These are phyloP conservation scores for Aspergillus wentii DNA, from an alignment of 495 filamentous ascomycete genomes.

Conservation along the genomic window DNA sequence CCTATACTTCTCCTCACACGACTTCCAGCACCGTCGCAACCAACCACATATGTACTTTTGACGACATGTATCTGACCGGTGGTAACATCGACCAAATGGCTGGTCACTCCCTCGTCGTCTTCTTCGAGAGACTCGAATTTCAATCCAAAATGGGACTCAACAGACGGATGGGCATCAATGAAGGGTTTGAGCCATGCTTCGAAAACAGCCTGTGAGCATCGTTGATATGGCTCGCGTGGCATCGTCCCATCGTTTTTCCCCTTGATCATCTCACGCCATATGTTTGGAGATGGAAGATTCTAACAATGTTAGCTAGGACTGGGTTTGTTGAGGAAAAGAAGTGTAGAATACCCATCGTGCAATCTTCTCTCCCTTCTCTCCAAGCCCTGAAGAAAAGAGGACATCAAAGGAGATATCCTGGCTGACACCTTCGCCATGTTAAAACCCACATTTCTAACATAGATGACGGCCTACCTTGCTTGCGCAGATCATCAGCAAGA, in stretches of 20 bases:
- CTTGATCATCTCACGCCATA: conserved; percentile 5
- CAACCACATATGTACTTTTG: conserved; percentile 15
- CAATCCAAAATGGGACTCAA: conserved; percentile 8
- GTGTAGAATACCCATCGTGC: too few species aligned
- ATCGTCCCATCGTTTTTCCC: conserved; percentile 8
- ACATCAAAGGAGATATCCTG: too few species aligned
- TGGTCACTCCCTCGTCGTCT: conserved; percentile 6
- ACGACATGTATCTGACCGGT: conserved; percentile 5
- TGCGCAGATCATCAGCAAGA: conserved; percentile 17
- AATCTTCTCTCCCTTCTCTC: too few species aligned
- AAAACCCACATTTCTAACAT: too few species aligned
- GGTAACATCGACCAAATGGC: conserved; percentile 8
- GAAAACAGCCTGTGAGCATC: conserved; percentile 18
- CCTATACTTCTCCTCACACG: conserved; percentile 12
- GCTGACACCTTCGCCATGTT: too few species aligned
- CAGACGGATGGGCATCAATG: conserved; percentile 1
- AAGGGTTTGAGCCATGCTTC: conserved; percentile 13
- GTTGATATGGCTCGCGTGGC: conserved; percentile 10
- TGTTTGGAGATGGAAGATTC: conserved; percentile 2
- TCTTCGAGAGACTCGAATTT: conserved; percentile 12
- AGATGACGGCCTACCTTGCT: conserved; percentile 4
- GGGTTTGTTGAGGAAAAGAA: too few species aligned
- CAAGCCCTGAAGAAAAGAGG: too few species aligned
- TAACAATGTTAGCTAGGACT: too few species aligned
- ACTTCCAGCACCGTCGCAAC: conserved; percentile 21